Percentiles rank a stretch among this genome's conserved stretches.
phyloP scores from a whole-genome alignment of 2,329 filamentous ascomycete species.

The Xylaria sp. region DNA sequence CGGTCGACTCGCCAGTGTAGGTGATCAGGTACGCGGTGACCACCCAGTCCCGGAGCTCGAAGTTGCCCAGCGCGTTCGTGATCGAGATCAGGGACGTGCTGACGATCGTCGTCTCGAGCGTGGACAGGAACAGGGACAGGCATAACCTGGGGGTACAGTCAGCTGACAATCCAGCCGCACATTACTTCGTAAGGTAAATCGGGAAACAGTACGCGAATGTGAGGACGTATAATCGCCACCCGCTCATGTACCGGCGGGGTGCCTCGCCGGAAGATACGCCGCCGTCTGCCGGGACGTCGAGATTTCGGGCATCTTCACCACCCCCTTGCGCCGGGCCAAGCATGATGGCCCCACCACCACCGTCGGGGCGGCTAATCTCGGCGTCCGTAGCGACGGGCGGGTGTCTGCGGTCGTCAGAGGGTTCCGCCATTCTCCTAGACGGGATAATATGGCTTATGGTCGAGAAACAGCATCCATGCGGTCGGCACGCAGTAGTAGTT shows the following conservation, averaged over 20 bases:
- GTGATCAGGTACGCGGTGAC: constrained; percentile 52
- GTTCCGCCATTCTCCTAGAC: too few species aligned
- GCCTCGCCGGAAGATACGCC: constrained; percentile 1
- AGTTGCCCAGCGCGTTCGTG: constrained; percentile 34
- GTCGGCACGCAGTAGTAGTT: too few species aligned
- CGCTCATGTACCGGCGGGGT: constrained; percentile 16
- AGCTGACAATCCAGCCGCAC: neutral
- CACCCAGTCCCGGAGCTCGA: constrained; percentile 41
- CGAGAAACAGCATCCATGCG: too few species aligned
- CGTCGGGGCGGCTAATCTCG: neutral
- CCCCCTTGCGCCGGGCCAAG: constrained; percentile 5
- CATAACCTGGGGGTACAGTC: constrained; percentile 19
- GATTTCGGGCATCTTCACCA: constrained; percentile 2
- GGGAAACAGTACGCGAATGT: constrained; percentile 17
- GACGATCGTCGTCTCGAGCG: constrained; percentile 54
- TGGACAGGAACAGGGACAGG: constrained; percentile 45
- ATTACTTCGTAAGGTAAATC: neutral
- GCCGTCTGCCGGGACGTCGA: neutral
- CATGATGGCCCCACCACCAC: constrained; percentile 9
- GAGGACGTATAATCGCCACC: constrained; percentile 21
- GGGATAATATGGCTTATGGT: too few species aligned
- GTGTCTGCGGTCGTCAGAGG: too few species aligned
- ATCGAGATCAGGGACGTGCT: constrained; percentile 53
- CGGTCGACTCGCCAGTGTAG: constrained; percentile 44
- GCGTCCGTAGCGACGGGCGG: too few species aligned